Evolutionary conservation across 1,284 basidiomycete genomes (phyloP).

Genomic region (Cryptococcus jaspeensis): DNA sequence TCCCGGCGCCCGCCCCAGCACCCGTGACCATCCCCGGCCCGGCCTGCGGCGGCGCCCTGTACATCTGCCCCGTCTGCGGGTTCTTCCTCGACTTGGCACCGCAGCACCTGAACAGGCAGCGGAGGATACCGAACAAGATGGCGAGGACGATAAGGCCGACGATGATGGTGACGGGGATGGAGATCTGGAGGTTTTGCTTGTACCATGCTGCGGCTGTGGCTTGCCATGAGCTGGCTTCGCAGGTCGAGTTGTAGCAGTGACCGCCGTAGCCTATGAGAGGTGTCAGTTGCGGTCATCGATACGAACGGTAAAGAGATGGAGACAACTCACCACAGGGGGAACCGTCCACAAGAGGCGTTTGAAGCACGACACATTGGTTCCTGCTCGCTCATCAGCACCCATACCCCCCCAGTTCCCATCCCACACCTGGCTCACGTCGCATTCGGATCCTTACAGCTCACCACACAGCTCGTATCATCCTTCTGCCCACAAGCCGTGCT

Average conservation of each 20-base stretch:
- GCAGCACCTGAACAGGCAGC: slow-evolving; percentile 40
- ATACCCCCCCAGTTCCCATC: background rate
- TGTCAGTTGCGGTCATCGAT: background rate
- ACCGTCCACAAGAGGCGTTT: slow-evolving; percentile 74
- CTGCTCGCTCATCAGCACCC: slow-evolving; percentile 11
- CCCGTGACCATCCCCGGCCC: background rate
- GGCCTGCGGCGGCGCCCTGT: background rate
- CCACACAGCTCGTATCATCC: slow-evolving; percentile 67
- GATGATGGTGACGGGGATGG: slow-evolving; percentile 75
- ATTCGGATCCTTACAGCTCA: slow-evolving; percentile 75
- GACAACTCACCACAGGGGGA: slow-evolving; percentile 70
- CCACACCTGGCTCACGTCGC: slow-evolving; percentile 28
- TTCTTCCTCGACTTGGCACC: slow-evolving; percentile 4
- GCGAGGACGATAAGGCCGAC: slow-evolving; percentile 60
- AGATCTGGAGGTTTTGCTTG: slow-evolving; percentile 70
- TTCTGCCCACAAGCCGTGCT: slow-evolving; percentile 64
- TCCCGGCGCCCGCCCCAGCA: slow-evolving; percentile 1
- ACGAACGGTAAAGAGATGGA: no score
- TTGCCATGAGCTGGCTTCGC: slow-evolving; percentile 63
- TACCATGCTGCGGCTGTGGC: slow-evolving; percentile 69
- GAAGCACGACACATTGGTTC: slow-evolving; percentile 71
- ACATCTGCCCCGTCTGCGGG: background rate
- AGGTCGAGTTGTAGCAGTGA: slow-evolving; percentile 64
- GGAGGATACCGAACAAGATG: slow-evolving; percentile 41
- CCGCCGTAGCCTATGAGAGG: slow-evolving; percentile 63